Conservation (phyloP, 495 filamentous ascomycete genomes). For the Aspergillus ostianus region DNA sequence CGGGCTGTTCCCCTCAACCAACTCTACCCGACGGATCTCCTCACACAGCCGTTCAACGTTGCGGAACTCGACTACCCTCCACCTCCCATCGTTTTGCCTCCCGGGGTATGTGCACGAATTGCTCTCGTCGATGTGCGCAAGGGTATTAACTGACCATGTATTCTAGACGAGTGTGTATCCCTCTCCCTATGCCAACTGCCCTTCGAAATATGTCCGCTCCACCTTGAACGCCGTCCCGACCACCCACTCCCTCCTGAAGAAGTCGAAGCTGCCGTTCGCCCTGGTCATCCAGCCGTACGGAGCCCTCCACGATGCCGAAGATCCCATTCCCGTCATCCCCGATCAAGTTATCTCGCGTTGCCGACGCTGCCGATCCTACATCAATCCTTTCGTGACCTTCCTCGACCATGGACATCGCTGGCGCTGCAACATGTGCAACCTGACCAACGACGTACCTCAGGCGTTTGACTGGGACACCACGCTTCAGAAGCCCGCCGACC, state of each 20-base stretch:
- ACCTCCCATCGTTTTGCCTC: constrained; percentile 85
- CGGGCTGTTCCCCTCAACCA: constrained; percentile 70
- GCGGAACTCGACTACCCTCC: constrained; percentile 89
- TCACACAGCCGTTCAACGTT: constrained; percentile 90
- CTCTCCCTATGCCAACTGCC: constrained; percentile 88
- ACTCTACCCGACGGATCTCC: constrained; percentile 85
- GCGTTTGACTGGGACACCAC: constrained; percentile 97
- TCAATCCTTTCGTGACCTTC: constrained; percentile 96
- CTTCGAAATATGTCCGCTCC: constrained; percentile 91
- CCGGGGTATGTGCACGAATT: constrained; percentile 66
- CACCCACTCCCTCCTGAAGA: constrained; percentile 87
- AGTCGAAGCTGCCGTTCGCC: constrained; percentile 92
- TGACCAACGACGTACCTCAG: constrained; percentile 97
- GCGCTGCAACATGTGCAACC: constrained; percentile 99
- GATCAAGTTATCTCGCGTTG: constrained; percentile 98
- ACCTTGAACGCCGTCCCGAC: constrained; percentile 92
- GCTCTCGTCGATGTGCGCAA: neutral
- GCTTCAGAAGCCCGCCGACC: constrained; percentile 81
- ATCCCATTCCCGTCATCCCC: constrained; percentile 84
- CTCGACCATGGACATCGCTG: constrained; percentile 95
- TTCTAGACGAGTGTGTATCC: constrained; percentile 84
- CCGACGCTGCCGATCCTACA: constrained; percentile 91
- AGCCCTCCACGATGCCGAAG: constrained; percentile 87
- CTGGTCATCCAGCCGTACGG: constrained; percentile 95
- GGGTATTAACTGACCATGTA: neutral